phyloP scores from a whole-genome alignment of 352 stramenopile genomes.

The Phytophthora melonis region DNA sequence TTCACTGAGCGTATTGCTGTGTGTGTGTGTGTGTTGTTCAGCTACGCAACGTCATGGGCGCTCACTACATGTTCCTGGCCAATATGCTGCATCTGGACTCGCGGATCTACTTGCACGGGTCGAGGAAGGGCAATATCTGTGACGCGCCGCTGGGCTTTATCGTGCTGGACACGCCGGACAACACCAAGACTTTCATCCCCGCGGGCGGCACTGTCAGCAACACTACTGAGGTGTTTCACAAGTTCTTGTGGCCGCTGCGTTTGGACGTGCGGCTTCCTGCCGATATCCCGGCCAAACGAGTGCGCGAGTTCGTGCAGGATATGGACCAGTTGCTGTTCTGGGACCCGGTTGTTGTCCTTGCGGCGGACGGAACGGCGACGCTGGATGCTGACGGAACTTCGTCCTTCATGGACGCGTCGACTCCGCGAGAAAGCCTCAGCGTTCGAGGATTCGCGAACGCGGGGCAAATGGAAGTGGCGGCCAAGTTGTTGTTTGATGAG shows the following conservation, averaged over 20 bases:
- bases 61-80: constrained; percentile 80
- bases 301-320: constrained; percentile 73
- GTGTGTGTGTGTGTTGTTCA: constrained; percentile 19
- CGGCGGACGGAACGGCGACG: constrained; percentile 32
- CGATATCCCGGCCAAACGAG: constrained; percentile 34
- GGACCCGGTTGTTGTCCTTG: constrained; percentile 42
- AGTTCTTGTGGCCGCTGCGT: constrained; percentile 60
- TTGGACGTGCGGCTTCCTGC: constrained; percentile 61
- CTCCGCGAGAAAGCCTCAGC: constrained; percentile 27
- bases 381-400: constrained; percentile 31
- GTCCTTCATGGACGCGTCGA: constrained; percentile 42
- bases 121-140: constrained; percentile 54
- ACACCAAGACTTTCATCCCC: constrained; percentile 74
- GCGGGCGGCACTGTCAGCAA: constrained; percentile 60
- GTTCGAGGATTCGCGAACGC: constrained; percentile 11
- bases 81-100: constrained; percentile 76
- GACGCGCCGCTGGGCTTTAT: constrained; percentile 76
- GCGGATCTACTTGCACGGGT: constrained; percentile 54
- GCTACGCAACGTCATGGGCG: constrained; percentile 77
- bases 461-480: constrained; percentile 18
- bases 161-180: constrained; percentile 64
- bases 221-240: constrained; percentile 63
- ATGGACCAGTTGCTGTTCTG: constrained; percentile 66
- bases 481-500: constrained; percentile 57
- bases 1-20: constrained; percentile 5